phyloP scores from a whole-genome alignment of 2,329 filamentous ascomycete genomes.

The Arthrobotrys conoides region DNA sequence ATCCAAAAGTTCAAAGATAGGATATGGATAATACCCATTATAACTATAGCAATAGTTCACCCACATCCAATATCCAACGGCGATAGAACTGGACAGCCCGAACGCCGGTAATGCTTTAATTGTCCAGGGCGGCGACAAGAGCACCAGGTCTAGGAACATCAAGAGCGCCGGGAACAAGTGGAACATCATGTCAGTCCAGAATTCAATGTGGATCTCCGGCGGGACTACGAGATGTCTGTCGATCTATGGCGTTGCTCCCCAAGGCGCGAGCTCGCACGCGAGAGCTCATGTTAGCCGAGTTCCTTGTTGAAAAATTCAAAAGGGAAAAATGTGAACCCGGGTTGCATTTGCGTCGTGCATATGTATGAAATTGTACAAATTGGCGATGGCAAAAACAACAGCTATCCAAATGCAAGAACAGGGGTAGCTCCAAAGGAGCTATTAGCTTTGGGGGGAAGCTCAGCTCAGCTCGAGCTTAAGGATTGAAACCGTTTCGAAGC shows the following conservation, averaged over 20 bases:
- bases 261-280: conserved; percentile 37
- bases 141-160: conserved; percentile 75
- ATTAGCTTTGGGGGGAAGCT: not conserved
- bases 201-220: conserved; percentile 61
- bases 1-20: conserved; percentile 80
- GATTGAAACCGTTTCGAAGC: conserved; percentile 22
- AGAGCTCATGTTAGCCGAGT: conserved; percentile 59
- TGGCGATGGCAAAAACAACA: conserved; percentile 27
- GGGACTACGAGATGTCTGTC: conserved; percentile 62
- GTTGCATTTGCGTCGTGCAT: conserved; percentile 43
- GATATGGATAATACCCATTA: conserved; percentile 78
- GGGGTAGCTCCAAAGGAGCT: conserved; percentile 27
- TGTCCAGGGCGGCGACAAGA: conserved; percentile 81
- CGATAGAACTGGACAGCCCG: conserved; percentile 73
- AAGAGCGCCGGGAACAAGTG: conserved; percentile 78
- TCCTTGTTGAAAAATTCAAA: conserved; percentile 17
- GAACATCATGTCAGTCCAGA: conserved; percentile 73
- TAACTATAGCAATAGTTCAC: conserved; percentile 77
- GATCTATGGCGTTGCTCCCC: conserved; percentile 52
- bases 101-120: conserved; percentile 75
- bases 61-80: conserved; percentile 82
- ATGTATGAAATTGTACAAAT: conserved; percentile 36
- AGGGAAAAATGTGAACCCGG: conserved; percentile 18
- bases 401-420: conserved; percentile 26
- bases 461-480: not conserved